These are phyloP conservation scores for Yarrowia divulgata DNA, from an alignment of 805 yeast genomes.

Conservation along the genomic window DNA sequence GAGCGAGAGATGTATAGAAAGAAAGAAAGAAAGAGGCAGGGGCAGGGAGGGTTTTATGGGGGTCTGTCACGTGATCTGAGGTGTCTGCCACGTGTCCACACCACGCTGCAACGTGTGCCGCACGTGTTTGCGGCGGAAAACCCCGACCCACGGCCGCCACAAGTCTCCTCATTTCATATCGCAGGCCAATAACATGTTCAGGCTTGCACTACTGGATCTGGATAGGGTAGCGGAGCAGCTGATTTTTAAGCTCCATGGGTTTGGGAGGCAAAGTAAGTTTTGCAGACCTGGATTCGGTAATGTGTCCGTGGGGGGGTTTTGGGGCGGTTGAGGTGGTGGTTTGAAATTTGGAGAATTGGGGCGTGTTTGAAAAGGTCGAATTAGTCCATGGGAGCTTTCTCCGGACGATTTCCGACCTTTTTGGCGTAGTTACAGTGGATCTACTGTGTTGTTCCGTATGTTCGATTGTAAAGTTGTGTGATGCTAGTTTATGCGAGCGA, in stretches of 20 bases:
- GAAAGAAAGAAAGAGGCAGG: neutral
- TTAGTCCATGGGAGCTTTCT: neutral
- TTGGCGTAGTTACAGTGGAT: neutral
- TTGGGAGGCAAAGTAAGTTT: constrained; percentile 23
- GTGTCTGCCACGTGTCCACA: no score
- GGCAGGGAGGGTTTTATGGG: neutral
- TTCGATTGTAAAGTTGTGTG: neutral
- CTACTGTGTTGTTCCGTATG: neutral
- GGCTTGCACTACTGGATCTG: constrained; percentile 33
- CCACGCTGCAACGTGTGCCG: neutral
- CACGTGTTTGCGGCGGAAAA: neutral
- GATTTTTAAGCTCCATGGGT: constrained; percentile 7
- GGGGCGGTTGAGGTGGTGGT: neutral
- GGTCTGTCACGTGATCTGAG: neutral
- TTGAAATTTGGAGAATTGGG: neutral
- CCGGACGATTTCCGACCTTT: no score
- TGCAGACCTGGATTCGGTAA: constrained; percentile 26
- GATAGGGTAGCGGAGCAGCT: constrained; percentile 36
- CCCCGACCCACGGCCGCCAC: no score
- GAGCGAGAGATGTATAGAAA: no score
- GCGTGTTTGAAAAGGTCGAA: neutral
- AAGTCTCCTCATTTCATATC: no score
- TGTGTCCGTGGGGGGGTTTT: neutral
- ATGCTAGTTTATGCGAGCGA: constrained; percentile 4
- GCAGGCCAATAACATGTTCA: constrained; percentile 6